Evolutionary conservation across 176 grass and related monocot species (phyloP).

Genomic region (Triticum timopheevii): DNA sequence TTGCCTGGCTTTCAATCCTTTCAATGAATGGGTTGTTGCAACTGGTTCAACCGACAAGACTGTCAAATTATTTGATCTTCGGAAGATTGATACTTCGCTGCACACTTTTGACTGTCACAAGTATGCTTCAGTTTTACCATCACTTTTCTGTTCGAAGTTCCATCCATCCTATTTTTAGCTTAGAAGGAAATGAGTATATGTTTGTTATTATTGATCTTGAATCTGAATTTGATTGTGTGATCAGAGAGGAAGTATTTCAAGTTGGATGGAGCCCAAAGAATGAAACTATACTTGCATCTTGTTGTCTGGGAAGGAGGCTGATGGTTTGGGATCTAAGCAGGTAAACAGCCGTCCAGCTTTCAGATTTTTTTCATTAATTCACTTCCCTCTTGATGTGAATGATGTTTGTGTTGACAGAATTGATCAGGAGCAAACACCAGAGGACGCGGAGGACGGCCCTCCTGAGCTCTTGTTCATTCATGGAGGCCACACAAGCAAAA

Average conservation of each 20-base stretch:
- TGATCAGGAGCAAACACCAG: slow-evolving; percentile 85
- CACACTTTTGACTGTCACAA: slow-evolving; percentile 94
- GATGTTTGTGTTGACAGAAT: slow-evolving; percentile 47
- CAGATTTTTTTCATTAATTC: not conserved
- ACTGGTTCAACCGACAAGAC: slow-evolving; percentile 97
- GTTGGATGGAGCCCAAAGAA: slow-evolving; percentile 99
- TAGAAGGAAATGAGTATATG: not conserved
- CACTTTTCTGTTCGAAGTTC: not conserved
- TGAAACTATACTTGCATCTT: slow-evolving; percentile 96
- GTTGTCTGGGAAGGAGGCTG: slow-evolving; percentile 88
- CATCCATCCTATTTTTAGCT: slow-evolving; percentile 15
- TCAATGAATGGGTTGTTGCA: slow-evolving; percentile 98
- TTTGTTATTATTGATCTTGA: slow-evolving; percentile 1
- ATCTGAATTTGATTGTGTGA: slow-evolving; percentile 21
- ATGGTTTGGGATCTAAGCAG: slow-evolving; percentile 99
- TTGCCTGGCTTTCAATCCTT: slow-evolving; percentile 96
- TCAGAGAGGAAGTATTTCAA: slow-evolving; percentile 98
- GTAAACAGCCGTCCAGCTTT: slow-evolving; percentile 32
- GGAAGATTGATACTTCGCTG: slow-evolving; percentile 71
- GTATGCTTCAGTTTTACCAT: slow-evolving; percentile 39
- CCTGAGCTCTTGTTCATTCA: slow-evolving; percentile 95
- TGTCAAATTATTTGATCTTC: slow-evolving; percentile 97
- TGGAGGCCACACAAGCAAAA: slow-evolving; percentile 98
- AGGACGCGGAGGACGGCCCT: slow-evolving; percentile 92
- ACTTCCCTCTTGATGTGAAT: not conserved